Base-by-base conservation (phyloP, 2,329 filamentous ascomycete genomes). In the Helotiales sp. region DNA sequence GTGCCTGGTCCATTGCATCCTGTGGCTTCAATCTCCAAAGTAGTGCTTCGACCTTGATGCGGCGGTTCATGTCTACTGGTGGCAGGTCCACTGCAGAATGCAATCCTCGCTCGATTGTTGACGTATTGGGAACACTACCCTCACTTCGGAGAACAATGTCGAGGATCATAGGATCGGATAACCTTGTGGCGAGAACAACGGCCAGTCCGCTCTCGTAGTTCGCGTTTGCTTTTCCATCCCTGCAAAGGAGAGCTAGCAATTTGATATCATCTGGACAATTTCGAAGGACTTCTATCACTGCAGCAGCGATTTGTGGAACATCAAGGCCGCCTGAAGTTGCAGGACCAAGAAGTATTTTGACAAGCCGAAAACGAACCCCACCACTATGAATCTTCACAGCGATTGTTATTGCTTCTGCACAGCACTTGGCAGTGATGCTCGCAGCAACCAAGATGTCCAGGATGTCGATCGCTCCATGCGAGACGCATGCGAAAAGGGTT, bases 201-300 rank as follows among this genome's bases (percentile, higher is more conserved):
- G 78, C 3, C 86, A 76, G 2, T 87, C 71, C 26, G 83, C 73
- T 3, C 84, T 82, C 1, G 87, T 75, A 1, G 67, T 88, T 88
- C 63, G 87, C 76, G 65, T 88, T 84, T 2, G 84, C 85, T 24
- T 80, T 80, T 0, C 86, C 86, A 28, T 83, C 79, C 28, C 84
- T 80, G 2, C 88, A 74, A 2, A 89, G 77, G 7, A 84, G 75
- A 4, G 77, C 77, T 1, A 87, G 74, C 1, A 88, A 78, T 13
- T 80, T 79, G 72, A 84, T 80, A 63, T 89, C 86, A 0, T 83
- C 78, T 0, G 83, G 82, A 28, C 78, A 81, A 52, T 80, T 78
- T 11, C 79, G 77, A 20, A 88, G 70, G 0, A 80, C 78, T 15
- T 77, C 74, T 5, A 81, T 75, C 28, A 87, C 72, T 3, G 83